phyloP scores from a whole-genome alignment of 2,329 filamentous ascomycete genomes.

The Pseudogymnoascus sp. region DNA sequence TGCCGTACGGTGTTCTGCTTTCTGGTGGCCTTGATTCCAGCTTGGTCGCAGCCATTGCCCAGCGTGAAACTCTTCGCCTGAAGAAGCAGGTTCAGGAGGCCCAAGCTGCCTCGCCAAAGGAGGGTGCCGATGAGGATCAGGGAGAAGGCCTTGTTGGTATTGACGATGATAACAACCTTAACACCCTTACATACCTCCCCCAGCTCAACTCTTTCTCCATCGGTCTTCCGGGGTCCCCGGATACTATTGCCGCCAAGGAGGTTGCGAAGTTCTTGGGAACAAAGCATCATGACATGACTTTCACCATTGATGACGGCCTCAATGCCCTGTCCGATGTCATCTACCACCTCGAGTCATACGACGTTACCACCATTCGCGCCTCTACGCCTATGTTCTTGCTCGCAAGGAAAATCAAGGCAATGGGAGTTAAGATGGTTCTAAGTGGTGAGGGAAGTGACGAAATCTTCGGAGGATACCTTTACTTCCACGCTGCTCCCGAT shows the following conservation, averaged over 20 bases:
- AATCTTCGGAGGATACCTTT: conserved; percentile 96
- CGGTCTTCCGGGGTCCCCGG: conserved; percentile 83
- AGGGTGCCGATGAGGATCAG: conserved; percentile 46
- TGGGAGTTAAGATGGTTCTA: conserved; percentile 99
- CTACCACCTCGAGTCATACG: conserved; percentile 94
- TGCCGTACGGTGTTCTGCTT: conserved; percentile 90
- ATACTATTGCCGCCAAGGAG: conserved; percentile 83
- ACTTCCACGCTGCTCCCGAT: conserved; percentile 92
- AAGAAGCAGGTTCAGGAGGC: conserved; percentile 51
- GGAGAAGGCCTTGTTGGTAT: conserved; percentile 81
- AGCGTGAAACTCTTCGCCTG: conserved; percentile 78
- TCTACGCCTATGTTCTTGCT: conserved; percentile 98
- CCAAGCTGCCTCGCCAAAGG: conserved; percentile 36
- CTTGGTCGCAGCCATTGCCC: conserved; percentile 88
- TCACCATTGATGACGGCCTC: conserved; percentile 94
- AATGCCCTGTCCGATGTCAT: conserved; percentile 97
- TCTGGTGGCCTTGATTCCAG: conserved; percentile 95
- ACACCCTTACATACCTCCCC: conserved; percentile 81
- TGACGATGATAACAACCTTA: conserved; percentile 82
- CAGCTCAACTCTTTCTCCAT: conserved; percentile 99
- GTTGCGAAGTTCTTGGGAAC: conserved; percentile 96
- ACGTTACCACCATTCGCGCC: conserved; percentile 96
- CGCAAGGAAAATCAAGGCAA: conserved; percentile 97
- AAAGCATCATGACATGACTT: conserved; percentile 96
- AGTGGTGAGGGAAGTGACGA: conserved; percentile 96